Conservation (phyloP, 331 rosid genomes). For the Dryas integrifolia region DNA sequence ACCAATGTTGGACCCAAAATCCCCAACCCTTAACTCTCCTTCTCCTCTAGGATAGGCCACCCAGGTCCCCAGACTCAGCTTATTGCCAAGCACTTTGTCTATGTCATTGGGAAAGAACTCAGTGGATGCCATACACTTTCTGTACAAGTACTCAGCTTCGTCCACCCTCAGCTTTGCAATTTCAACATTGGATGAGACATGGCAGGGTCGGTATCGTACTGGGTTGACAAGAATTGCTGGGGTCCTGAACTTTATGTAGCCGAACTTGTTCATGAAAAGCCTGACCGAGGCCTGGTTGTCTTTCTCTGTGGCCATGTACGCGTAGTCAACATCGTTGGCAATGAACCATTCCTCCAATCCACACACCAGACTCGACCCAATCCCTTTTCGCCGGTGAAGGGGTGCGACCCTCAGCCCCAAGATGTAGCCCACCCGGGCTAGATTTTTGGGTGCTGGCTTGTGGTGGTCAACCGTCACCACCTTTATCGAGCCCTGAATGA, state of each 20-base stretch:
- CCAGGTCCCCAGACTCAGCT: conserved; percentile 83
- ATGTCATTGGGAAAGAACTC: conserved; percentile 85
- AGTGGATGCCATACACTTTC: conserved; percentile 58
- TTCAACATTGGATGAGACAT: conserved; percentile 45
- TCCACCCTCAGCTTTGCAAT: conserved; percentile 51
- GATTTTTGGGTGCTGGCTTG: conserved; percentile 43
- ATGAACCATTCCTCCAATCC: conserved; percentile 76
- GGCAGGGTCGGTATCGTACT: conserved; percentile 38
- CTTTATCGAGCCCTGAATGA: conserved; percentile 82
- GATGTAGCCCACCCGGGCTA: conserved; percentile 74
- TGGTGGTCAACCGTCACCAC: conserved; percentile 51
- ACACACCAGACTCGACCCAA: conserved; percentile 59
- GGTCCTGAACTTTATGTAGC: conserved; percentile 64
- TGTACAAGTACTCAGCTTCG: conserved; percentile 64
- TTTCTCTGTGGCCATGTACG: conserved; percentile 86
- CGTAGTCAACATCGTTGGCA: conserved; percentile 64
- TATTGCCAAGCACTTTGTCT: conserved; percentile 56
- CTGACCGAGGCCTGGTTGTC: conserved; percentile 69
- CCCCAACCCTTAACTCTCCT: conserved; percentile 27
- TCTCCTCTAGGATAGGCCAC: conserved; percentile 63
- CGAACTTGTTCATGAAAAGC: conserved; percentile 54
- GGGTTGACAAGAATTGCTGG: conserved; percentile 81
- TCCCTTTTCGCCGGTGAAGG: conserved; percentile 54
- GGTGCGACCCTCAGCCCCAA: conserved; percentile 72
- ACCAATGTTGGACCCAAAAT: conserved; percentile 13